phyloP scores from a whole-genome alignment of 371 early-diverging fungal species.

The Lichtheimia ornata region DNA sequence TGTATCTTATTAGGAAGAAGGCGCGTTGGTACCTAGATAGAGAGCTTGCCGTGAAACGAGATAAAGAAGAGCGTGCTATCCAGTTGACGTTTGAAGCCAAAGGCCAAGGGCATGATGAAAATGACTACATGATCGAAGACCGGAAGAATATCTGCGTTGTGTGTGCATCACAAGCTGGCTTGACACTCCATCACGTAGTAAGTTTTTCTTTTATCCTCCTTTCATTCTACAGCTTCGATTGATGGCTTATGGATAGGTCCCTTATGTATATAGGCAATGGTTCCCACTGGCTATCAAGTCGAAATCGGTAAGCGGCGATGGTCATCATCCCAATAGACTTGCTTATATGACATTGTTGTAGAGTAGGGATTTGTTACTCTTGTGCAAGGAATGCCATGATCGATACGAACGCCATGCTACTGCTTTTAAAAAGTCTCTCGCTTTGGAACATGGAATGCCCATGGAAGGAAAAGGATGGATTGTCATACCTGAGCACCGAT shows the following conservation, averaged over 20 bases:
- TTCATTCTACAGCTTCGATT: background rate
- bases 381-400: constrained; percentile 56
- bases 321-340: too few species aligned
- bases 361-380: constrained; percentile 54
- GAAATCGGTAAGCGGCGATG: constrained; percentile 46
- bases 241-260: constrained; percentile 25
- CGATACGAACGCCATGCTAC: constrained; percentile 53
- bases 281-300: constrained; percentile 58
- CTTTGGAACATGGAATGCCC: constrained; percentile 42
- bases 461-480: constrained; percentile 61
- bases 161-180: constrained; percentile 29
- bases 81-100: constrained; percentile 55
- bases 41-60: constrained; percentile 28
- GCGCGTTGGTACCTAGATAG: constrained; percentile 57
- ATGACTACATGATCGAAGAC: constrained; percentile 61
- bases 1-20: constrained; percentile 35
- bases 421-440: constrained; percentile 39
- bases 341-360: constrained; percentile 8
- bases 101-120: constrained; percentile 52
- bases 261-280: constrained; percentile 59
- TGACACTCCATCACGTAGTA: constrained; percentile 61
- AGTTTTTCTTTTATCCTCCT: background rate
- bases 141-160: constrained; percentile 53
- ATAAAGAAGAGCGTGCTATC: constrained; percentile 40
- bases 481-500: constrained; percentile 36